Evolutionary conservation across 495 filamentous ascomycete genomes (phyloP).

Genomic region (Parathielavia hyrcaniae): DNA sequence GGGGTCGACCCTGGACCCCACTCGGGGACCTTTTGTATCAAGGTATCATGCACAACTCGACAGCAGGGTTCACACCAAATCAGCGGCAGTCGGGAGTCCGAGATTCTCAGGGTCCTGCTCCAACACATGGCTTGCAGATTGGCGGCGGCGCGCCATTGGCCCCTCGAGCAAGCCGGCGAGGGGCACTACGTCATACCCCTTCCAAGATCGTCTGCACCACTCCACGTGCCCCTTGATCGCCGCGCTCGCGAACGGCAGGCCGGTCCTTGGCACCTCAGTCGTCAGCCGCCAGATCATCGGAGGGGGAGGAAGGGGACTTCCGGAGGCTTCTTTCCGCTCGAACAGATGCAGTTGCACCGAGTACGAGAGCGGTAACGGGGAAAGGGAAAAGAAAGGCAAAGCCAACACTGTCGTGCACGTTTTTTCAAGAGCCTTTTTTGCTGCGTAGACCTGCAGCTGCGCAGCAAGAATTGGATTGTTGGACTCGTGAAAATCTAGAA

Average conservation of each 20-base stretch:
- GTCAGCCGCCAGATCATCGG: neutral
- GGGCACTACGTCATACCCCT: conserved; percentile 25
- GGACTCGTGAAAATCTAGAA: too few relatives aligned
- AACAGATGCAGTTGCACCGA: neutral
- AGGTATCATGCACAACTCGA: neutral
- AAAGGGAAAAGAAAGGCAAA: neutral
- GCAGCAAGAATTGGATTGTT: too few relatives aligned
- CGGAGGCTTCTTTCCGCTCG: neutral
- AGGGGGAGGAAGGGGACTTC: neutral
- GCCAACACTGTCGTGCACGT: too few relatives aligned
- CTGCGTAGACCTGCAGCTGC: too few relatives aligned
- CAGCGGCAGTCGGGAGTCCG: conserved; percentile 20
- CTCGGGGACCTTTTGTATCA: conserved; percentile 2
- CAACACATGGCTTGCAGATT: conserved; percentile 31
- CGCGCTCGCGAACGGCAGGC: neutral
- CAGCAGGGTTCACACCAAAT: conserved; percentile 31
- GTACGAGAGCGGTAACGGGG: neutral
- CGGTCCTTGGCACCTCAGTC: neutral
- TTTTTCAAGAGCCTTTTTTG: too few relatives aligned
- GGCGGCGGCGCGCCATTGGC: conserved; percentile 19
- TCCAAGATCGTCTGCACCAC: neutral
- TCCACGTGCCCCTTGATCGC: conserved; percentile 7
- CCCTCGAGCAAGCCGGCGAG: neutral
- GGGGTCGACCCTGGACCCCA: conserved; percentile 13
- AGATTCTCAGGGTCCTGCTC: conserved; percentile 33